Percentiles rank a stretch among this genome's conserved stretches.
Evolutionary conservation across 768 basidiomycete genomes (phyloP).

Genomic region (Lactarius quietus): DNA sequence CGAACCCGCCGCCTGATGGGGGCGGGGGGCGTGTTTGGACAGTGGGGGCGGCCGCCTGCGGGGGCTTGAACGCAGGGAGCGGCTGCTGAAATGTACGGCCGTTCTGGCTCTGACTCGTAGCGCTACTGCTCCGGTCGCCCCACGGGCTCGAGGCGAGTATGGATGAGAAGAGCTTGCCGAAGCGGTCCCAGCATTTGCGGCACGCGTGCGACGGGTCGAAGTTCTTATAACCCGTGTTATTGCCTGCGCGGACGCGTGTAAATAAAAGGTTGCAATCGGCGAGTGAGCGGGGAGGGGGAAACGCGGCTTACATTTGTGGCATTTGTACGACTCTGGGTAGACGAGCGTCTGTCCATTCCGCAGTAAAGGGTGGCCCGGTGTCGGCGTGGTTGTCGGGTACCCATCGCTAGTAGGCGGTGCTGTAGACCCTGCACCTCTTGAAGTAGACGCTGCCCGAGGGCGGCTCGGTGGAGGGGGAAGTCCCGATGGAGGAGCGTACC

Average conservation of each 20-base stretch:
- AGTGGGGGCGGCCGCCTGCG: slow-evolving; percentile 1
- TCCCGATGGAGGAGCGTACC: slow-evolving; percentile 35
- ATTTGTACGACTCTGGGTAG: slow-evolving; percentile 61
- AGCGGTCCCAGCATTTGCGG: slow-evolving; percentile 70
- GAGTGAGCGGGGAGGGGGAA: not conserved
- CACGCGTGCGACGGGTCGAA: slow-evolving; percentile 66
- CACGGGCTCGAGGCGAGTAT: slow-evolving; percentile 54
- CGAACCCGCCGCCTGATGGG: too few relatives aligned
- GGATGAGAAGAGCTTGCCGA: slow-evolving; percentile 57
- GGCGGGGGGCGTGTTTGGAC: not conserved
- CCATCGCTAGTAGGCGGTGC: slow-evolving; percentile 44
- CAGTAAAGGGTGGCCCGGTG: slow-evolving; percentile 65
- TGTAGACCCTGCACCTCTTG: slow-evolving; percentile 7
- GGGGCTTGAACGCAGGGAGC: slow-evolving; percentile 23
- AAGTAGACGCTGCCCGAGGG: slow-evolving; percentile 19
- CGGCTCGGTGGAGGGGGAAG: slow-evolving; percentile 28
- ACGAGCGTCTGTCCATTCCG: slow-evolving; percentile 59
- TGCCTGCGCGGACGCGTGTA: slow-evolving; percentile 53
- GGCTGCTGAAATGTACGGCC: slow-evolving; percentile 26
- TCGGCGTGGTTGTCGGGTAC: slow-evolving; percentile 58
- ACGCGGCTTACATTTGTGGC: slow-evolving; percentile 57
- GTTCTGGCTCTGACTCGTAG: not conserved
- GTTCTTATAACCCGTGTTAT: slow-evolving; percentile 71
- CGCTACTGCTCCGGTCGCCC: slow-evolving; percentile 18
- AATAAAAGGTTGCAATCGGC: not conserved